Evolutionary conservation across 208 protist genomes (phyloP).

Genomic region (Leishmania tropica): DNA sequence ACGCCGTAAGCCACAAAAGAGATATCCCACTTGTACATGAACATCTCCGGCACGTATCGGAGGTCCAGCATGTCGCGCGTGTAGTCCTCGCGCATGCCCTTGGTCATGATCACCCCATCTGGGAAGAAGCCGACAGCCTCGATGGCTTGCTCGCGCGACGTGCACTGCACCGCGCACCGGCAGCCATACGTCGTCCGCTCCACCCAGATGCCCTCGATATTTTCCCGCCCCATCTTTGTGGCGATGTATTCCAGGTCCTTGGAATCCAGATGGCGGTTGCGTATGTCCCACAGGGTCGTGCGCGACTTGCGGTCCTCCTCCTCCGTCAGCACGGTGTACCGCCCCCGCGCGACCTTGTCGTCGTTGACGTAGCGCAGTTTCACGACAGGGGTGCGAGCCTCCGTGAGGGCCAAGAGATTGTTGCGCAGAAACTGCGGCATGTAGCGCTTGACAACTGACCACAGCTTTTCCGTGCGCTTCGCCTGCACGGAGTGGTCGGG

Average conservation of each 20-base stretch:
- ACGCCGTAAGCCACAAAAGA: slow-evolving; percentile 90
- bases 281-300: slow-evolving; percentile 83
- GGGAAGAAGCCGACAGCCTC: slow-evolving; percentile 90
- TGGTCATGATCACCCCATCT: slow-evolving; percentile 86
- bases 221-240: slow-evolving; percentile 74
- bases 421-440: slow-evolving; percentile 83
- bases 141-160: slow-evolving; percentile 75
- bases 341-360: slow-evolving; percentile 73
- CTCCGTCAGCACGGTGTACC: slow-evolving; percentile 80
- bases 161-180: slow-evolving; percentile 81
- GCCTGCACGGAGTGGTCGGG: slow-evolving; percentile 77
- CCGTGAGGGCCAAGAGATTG: slow-evolving; percentile 71
- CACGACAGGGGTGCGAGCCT: slow-evolving; percentile 87
- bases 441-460: slow-evolving; percentile 88
- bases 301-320: slow-evolving; percentile 87
- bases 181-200: slow-evolving; percentile 88
- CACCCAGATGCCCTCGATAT: slow-evolving; percentile 87
- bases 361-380: slow-evolving; percentile 84
- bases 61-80: slow-evolving; percentile 86
- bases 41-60: slow-evolving; percentile 87
- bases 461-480: slow-evolving; percentile 87
- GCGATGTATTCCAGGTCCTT: slow-evolving; percentile 87
- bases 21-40: slow-evolving; percentile 92
- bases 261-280: slow-evolving; percentile 65
- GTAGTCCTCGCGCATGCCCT: slow-evolving; percentile 87